Evolutionary conservation across 805 yeast genomes (phyloP), one percentile per base, ranked within the genome.

Genomic region (Ogataea siamensis): DNA sequence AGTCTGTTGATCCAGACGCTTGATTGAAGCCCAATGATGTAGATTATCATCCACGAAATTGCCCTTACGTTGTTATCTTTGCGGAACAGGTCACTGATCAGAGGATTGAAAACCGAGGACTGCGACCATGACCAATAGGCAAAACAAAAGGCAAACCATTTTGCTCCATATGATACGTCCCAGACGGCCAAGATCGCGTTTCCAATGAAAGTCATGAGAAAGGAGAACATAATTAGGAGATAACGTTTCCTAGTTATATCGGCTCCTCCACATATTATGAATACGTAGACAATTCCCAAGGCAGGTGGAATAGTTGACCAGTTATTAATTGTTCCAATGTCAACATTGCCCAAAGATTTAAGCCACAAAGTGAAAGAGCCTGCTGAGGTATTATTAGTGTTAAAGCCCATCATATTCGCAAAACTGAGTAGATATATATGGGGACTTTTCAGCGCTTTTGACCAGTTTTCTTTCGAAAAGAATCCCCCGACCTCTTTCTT

Each of bases 351-450:
- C 14, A 73, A 60, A 5, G 78, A 64, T 45, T 74, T 67, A 34
- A 83, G 66, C 89, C 89, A 82, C 41, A 83, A 63, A 5, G 74
- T 58, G 51, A 72, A 78, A 8, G 79, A 68, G 10, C 83, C 83
- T 32, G 76, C 67, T 13, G 71, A 64, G 2, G 76, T 71, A 43
- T 76, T 78, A 55, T 73, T 72, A 52, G 75, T 74, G 60, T 80
- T 80, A 78, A 80, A 78, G 37, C 82, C 76, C 49, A 78, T 66
- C 24, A 77, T 67, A 48, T 76, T 74, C 62, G 76, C 74, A 5
- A 76, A 58, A 5, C 73, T 59, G 19, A 82, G 55, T 2, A 76
- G 68, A 60, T 78, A 80, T 42, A 83, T 68, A 34, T 78, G 77
- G 83, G 85, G 79, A 21, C 73, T 64, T 3, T 69, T 57, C 32